phyloP scores from a whole-genome alignment of 331 rosid genomes.

The Dryas integrifolia region DNA sequence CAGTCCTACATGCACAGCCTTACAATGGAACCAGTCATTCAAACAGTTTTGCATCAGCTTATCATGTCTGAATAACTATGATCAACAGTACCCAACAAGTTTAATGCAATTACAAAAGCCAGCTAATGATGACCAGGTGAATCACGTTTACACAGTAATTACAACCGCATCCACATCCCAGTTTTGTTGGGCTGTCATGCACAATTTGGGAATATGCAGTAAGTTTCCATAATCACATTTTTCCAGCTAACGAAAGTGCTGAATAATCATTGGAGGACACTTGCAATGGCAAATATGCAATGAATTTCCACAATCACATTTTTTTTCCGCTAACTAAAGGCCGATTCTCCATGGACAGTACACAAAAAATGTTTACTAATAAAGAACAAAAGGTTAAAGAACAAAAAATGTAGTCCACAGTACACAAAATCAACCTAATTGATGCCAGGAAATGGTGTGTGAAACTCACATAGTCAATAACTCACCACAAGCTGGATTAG shows the following conservation, averaged over 20 bases:
- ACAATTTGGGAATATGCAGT: neutral
- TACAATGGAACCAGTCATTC: neutral
- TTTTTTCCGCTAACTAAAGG: neutral
- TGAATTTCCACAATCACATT: neutral
- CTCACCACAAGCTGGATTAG: slow-evolving; percentile 95
- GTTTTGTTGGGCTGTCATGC: neutral
- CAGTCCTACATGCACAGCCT: neutral
- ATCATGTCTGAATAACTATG: neutral
- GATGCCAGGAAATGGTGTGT: slow-evolving; percentile 4
- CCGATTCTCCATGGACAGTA: neutral
- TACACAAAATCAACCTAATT: neutral
- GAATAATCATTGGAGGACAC: neutral
- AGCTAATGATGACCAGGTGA: slow-evolving; percentile 7
- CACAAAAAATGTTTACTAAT: too few relatives aligned
- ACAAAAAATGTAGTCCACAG: neutral
- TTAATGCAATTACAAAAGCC: neutral
- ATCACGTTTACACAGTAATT: neutral
- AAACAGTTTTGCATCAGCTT: neutral
- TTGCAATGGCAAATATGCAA: neutral
- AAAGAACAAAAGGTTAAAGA: neutral
- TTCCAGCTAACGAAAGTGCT: too few relatives aligned
- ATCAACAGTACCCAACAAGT: neutral
- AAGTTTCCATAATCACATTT: too few relatives aligned
- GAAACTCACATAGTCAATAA: slow-evolving; percentile 24
- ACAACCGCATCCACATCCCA: neutral